Conservation (phyloP, 2,329 filamentous ascomycete genomes). For the Penicillium decumbens region DNA sequence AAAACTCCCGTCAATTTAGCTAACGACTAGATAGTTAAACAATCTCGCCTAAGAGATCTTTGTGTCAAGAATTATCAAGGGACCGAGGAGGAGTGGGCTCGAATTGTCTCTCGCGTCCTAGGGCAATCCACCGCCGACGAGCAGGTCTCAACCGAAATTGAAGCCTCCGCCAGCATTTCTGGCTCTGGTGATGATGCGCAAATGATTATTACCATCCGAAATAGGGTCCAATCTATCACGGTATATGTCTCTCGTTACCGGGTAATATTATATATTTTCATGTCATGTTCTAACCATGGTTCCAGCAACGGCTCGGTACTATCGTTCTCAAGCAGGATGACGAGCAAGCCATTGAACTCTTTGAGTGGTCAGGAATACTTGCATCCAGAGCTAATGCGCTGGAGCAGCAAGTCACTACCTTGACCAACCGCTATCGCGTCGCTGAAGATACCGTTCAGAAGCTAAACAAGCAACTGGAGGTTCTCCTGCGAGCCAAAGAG, state of each 20-base stretch:
- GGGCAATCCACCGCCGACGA: conserved; percentile 23
- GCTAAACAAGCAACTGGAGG: conserved; percentile 53
- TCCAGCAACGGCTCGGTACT: conserved; percentile 51
- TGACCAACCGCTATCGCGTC: conserved; percentile 39
- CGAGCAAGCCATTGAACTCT: conserved; percentile 52
- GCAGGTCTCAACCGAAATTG: conserved; percentile 26
- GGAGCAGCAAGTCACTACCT: conserved; percentile 38
- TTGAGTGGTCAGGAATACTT: conserved; percentile 54
- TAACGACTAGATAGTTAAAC: conserved; percentile 33
- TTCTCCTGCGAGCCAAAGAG: conserved; percentile 54
- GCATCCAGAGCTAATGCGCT: conserved; percentile 43
- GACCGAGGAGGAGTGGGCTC: conserved; percentile 41
- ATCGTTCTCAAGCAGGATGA: conserved; percentile 51
- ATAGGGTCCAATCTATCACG: conserved; percentile 48
- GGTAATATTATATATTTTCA: background rate
- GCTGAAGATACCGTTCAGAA: conserved; percentile 50
- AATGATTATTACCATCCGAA: conserved; percentile 41
- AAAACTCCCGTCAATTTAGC: background rate
- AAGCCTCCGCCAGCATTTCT: conserved; percentile 30
- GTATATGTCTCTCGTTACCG: conserved; percentile 28
- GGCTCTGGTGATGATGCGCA: conserved; percentile 28
- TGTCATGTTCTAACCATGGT: conserved; percentile 16
- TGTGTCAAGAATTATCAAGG: conserved; percentile 43
- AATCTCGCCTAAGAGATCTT: conserved; percentile 35
- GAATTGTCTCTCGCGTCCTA: conserved; percentile 35